phyloP scores from a whole-genome alignment of 2,329 filamentous ascomycete genomes.

The Exserohilum rostratum region DNA sequence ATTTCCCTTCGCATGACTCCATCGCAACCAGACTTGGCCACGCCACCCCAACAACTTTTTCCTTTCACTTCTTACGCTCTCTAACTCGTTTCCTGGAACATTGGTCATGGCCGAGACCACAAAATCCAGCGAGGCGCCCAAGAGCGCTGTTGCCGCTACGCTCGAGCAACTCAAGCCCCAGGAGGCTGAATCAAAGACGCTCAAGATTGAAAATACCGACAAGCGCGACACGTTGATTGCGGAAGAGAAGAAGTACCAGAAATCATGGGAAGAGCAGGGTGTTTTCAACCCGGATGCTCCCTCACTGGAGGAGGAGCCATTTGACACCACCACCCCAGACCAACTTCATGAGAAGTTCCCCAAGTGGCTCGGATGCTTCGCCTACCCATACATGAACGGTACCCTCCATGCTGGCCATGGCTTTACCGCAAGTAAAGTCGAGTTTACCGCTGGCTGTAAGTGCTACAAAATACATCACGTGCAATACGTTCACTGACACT shows the following conservation, averaged over 20 bases:
- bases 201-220: constrained; percentile 77
- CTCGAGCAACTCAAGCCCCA: constrained; percentile 61
- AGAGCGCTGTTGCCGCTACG: constrained; percentile 58
- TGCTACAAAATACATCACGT: neutral
- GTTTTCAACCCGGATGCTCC: constrained; percentile 90
- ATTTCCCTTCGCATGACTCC: constrained; percentile 6
- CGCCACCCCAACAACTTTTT: constrained; percentile 3
- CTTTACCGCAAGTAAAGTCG: constrained; percentile 90
- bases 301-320: constrained; percentile 75
- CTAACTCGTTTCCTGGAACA: constrained; percentile 4
- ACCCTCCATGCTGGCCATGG: constrained; percentile 84
- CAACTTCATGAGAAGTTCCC: constrained; percentile 81
- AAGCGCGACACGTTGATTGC: constrained; percentile 83
- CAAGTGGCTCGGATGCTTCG: constrained; percentile 88
- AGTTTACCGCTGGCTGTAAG: constrained; percentile 78
- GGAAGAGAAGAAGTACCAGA: constrained; percentile 91
- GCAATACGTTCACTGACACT: neutral
- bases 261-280: constrained; percentile 75
- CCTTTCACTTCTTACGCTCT: constrained; percentile 24
- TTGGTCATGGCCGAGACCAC: constrained; percentile 41
- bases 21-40: neutral
- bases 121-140: constrained; percentile 34
- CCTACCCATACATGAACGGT: constrained; percentile 59
- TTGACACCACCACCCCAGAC: constrained; percentile 72
- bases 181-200: constrained; percentile 63